These are phyloP conservation scores for Ophiostoma australiae DNA, from an alignment of 2,329 filamentous ascomycete species.

Conservation along the genomic window DNA sequence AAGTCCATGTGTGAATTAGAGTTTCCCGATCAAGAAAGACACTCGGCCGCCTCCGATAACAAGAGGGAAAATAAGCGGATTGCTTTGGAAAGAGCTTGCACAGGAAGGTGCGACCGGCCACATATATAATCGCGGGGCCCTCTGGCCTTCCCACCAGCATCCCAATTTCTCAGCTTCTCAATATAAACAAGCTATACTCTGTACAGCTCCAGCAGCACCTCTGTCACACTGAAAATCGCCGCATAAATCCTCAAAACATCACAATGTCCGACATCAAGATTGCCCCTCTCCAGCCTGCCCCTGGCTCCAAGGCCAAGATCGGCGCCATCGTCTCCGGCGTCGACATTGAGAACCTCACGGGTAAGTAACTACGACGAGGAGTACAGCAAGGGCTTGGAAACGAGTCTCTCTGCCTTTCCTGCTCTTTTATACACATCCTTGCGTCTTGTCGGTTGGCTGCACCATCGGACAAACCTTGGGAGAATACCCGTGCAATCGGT, in stretches of 20 bases:
- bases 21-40: not conserved
- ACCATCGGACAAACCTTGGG: conserved; percentile 24
- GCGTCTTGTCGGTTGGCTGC: conserved; percentile 17
- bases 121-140: not conserved
- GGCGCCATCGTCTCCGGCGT: conserved; percentile 55
- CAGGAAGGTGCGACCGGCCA: not conserved
- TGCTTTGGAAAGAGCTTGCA: not conserved
- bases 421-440: not conserved
- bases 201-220: not conserved
- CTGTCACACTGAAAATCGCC: no score
- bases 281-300: conserved; percentile 22
- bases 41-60: conserved; percentile 23
- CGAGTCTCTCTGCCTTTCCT: not conserved
- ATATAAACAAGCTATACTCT: no score
- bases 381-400: not conserved
- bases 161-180: not conserved
- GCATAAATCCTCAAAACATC: not conserved
- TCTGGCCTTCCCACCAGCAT: not conserved
- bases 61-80: not conserved
- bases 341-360: conserved; percentile 57
- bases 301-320: conserved; percentile 45
- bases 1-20: not conserved
- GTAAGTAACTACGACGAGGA: conserved; percentile 41
- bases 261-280: conserved; percentile 28
- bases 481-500: conserved; percentile 32